phyloP scores from a whole-genome alignment of 192 early-diverging fungal genomes.

The Backusella sp. region DNA sequence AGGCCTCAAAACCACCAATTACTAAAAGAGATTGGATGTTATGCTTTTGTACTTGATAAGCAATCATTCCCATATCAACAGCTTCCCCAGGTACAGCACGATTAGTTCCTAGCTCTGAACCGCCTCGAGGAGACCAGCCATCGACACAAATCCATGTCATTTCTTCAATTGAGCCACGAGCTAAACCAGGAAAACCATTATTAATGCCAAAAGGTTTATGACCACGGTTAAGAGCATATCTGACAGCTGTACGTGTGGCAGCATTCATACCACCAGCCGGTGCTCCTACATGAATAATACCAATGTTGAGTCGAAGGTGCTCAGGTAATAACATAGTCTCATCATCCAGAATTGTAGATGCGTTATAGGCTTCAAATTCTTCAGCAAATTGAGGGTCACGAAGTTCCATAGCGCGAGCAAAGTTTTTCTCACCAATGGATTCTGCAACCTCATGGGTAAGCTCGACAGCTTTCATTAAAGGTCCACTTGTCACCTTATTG shows the following conservation, averaged over 20 bases:
- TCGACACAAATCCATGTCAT: conserved; percentile 83
- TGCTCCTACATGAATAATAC: conserved; percentile 90
- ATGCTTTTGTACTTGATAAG: conserved; percentile 91
- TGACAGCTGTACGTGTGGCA: conserved; percentile 86
- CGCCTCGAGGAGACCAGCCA: conserved; percentile 89
- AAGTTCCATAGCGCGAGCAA: conserved; percentile 85
- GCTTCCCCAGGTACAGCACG: conserved; percentile 84
- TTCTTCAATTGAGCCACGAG: conserved; percentile 74
- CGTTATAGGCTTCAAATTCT: conserved; percentile 62
- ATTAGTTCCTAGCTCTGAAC: conserved; percentile 92
- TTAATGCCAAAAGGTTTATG: conserved; percentile 82
- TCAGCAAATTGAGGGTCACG: conserved; percentile 83
- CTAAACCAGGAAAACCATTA: conserved; percentile 91
- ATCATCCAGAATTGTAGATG: conserved; percentile 51
- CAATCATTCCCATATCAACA: conserved; percentile 72
- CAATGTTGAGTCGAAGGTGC: conserved; percentile 73
- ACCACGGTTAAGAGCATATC: conserved; percentile 84
- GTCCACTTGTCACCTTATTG: conserved; percentile 82
- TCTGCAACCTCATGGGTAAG: conserved; percentile 87
- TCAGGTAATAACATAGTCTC: conserved; percentile 36
- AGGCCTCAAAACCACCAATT: conserved; percentile 95
- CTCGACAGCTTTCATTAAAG: conserved; percentile 92
- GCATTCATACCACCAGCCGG: conserved; percentile 98
- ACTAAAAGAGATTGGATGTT: conserved; percentile 86
- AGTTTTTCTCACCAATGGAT: conserved; percentile 81